Conservation (phyloP, 1,284 basidiomycete genomes). For the Wallemia hederae region DNA sequence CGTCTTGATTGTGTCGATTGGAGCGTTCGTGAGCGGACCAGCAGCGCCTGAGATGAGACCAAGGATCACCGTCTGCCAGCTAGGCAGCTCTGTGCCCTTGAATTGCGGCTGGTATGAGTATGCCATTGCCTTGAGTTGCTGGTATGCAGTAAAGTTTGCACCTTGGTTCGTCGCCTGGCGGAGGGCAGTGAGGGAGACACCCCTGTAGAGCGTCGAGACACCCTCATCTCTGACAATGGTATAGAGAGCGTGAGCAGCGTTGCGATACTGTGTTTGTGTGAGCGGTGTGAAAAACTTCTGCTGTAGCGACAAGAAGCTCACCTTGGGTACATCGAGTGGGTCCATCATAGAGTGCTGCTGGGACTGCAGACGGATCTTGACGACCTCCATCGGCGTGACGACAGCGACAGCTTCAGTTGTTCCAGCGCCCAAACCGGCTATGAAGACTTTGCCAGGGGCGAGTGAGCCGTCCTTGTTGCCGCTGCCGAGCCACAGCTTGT, state of each 20-base stretch:
- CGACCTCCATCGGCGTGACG: conserved; percentile 96
- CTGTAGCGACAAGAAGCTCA: neutral
- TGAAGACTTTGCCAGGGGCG: conserved; percentile 38
- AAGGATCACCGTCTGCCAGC: conserved; percentile 78
- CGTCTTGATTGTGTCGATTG: conserved; percentile 93
- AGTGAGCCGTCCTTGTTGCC: conserved; percentile 48
- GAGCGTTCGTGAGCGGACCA: conserved; percentile 89
- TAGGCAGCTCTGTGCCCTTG: conserved; percentile 35
- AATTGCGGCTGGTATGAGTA: conserved; percentile 43
- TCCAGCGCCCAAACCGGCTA: conserved; percentile 78
- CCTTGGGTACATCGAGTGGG: conserved; percentile 72
- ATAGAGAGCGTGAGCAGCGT: conserved; percentile 88
- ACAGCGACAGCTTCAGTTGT: conserved; percentile 79
- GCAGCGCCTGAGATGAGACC: conserved; percentile 89
- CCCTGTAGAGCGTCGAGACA: conserved; percentile 55
- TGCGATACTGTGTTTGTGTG: conserved; percentile 14
- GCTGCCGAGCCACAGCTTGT: conserved; percentile 47
- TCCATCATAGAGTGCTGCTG: conserved; percentile 94
- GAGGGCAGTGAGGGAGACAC: conserved; percentile 71
- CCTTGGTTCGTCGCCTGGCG: conserved; percentile 97
- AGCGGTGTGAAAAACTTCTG: neutral
- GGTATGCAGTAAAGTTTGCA: conserved; percentile 95
- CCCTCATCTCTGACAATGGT: conserved; percentile 88
- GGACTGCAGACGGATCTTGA: conserved; percentile 94
- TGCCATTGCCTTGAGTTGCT: conserved; percentile 68